Conservation (phyloP, 352 stramenopile species). For the Bremia lactucae region DNA sequence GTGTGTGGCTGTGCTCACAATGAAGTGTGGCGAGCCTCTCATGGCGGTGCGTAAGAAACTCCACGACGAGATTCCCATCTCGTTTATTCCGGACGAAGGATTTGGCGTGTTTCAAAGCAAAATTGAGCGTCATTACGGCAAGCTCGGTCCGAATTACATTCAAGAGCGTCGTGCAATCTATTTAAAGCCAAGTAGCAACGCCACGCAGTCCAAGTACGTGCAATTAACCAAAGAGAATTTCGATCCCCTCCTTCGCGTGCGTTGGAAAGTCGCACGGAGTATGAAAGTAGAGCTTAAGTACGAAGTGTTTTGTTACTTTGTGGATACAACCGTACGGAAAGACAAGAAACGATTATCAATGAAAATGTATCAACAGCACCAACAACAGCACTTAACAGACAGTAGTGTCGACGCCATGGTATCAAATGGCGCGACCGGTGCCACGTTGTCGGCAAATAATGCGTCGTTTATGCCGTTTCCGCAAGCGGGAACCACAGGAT, state of each 20-base stretch:
- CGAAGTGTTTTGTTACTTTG: conserved; percentile 74
- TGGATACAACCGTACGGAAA: conserved; percentile 53
- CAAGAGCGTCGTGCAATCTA: conserved; percentile 63
- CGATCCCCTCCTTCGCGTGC: conserved; percentile 47
- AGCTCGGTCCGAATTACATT: conserved; percentile 44
- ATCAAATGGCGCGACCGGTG: conserved; percentile 8
- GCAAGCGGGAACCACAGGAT: conserved; percentile 12
- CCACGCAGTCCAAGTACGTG: conserved; percentile 73
- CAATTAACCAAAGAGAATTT: conserved; percentile 68
- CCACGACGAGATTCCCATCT: conserved; percentile 56
- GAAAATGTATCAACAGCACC: conserved; percentile 53
- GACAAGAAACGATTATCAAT: conserved; percentile 52
- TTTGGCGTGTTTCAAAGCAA: conserved; percentile 74
- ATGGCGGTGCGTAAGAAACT: conserved; percentile 75
- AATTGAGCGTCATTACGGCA: conserved; percentile 58
- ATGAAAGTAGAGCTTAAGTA: conserved; percentile 80
- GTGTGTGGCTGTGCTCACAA: conserved; percentile 52
- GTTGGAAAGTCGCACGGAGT: conserved; percentile 66
- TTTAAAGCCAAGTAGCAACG: conserved; percentile 63
- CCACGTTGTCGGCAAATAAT: conserved; percentile 11
- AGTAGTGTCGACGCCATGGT: conserved; percentile 12
- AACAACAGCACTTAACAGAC: conserved; percentile 14
- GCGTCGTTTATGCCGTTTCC: conserved; percentile 21
- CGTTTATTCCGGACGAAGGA: conserved; percentile 59
- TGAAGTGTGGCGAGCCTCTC: conserved; percentile 66